phyloP scores from a whole-genome alignment of 2,329 filamentous ascomycete genomes.

The Coleophoma cylindrospora region DNA sequence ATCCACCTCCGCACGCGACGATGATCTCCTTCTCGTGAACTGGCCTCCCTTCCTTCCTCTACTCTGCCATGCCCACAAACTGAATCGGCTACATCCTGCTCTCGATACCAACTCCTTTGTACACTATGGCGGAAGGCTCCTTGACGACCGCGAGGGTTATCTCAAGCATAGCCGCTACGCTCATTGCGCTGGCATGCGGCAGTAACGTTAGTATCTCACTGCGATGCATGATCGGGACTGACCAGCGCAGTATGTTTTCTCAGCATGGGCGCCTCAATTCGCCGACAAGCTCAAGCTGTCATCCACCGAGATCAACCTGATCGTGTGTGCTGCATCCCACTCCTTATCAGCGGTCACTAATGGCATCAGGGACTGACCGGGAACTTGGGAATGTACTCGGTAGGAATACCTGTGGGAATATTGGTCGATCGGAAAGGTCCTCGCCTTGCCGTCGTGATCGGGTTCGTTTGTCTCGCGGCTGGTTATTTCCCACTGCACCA shows the following conservation, averaged over 20 bases:
- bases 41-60: neutral
- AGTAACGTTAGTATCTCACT: conserved; percentile 67
- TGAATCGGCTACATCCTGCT: neutral
- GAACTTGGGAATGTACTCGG: conserved; percentile 91
- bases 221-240: conserved; percentile 13
- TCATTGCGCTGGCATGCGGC: conserved; percentile 83
- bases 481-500: conserved; percentile 84
- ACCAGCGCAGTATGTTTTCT: conserved; percentile 81
- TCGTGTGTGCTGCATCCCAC: conserved; percentile 47
- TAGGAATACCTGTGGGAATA: conserved; percentile 84
- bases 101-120: conserved; percentile 5
- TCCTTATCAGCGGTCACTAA: conserved; percentile 22
- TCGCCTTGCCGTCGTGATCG: conserved; percentile 70
- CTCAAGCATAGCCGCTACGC: conserved; percentile 79
- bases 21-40: neutral
- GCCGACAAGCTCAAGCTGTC: conserved; percentile 80
- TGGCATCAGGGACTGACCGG: conserved; percentile 55
- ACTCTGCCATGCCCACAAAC: conserved; percentile 1
- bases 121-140: conserved; percentile 39
- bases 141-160: conserved; percentile 65
- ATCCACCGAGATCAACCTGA: conserved; percentile 88
- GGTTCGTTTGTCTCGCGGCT: conserved; percentile 64
- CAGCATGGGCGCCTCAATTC: conserved; percentile 95
- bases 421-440: conserved; percentile 81
- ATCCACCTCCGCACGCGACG: neutral